Base-by-base conservation (phyloP, 1,139 yeast species). In the Sugiyamaella neomexicana region DNA sequence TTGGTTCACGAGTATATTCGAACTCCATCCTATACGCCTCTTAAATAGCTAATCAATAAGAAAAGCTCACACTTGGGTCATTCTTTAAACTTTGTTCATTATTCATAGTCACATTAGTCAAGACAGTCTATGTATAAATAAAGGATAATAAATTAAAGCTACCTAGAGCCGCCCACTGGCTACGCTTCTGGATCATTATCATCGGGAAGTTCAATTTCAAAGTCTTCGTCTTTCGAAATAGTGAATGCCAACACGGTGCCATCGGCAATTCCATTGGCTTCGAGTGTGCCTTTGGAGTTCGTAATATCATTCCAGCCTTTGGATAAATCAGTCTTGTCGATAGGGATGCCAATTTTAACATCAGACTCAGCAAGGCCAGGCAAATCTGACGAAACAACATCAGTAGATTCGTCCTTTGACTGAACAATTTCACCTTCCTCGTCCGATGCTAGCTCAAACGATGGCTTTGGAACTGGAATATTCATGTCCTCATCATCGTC, bases 381-480 rank as follows among this genome's bases (percentile, higher is more conserved):
- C 5, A 20, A 20, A 20, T 20, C 3, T 20, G 25, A 20, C 5
- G 25, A 20, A 5, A 3, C 25, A 3, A 20, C 5, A 20, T 20
- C 25, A 20, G 25, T 20, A 20, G 25, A 20, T 20, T 20, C n/a
- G n/a, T n/a, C 25, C 25, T n/a, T 38, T 38, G 15, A 16, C 34
- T 15, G 16, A 10, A 42, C 54, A 9, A 32, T 46, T 16, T 54
- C 61, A 2, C 41, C 52, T 17, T 50, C 53, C 3, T 27, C 50
- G n/a, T 52, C 54, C 6, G 51, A 38, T 5, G 34, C 46, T 6
- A 54, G 40, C 17, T 62, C 65, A 39, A 59, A 58, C 4, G 63
- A 59, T 6, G 65, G 65, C 44, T 58, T 53, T 12, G 64, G 64
- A 38, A 62, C 57, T 16, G 54, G 58, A 25, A 61, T 56, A 46